These are phyloP conservation scores for Drechmeria coniospora DNA, from an alignment of 2,329 filamentous ascomycete genomes.

Conservation along the genomic window DNA sequence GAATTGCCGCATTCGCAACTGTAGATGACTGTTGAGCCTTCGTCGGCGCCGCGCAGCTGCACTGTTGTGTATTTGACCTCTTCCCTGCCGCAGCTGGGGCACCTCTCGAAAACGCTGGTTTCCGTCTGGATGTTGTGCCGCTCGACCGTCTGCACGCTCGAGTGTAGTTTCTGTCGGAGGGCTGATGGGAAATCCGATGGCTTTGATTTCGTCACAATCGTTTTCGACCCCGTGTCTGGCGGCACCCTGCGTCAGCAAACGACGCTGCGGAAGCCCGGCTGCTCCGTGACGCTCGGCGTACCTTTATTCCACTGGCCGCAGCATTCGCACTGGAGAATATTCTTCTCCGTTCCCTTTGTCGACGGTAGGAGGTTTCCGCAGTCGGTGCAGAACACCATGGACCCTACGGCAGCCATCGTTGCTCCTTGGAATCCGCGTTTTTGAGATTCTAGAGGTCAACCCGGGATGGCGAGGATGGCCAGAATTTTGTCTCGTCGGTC, in stretches of 20 bases:
- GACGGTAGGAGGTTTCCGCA: conserved; percentile 82
- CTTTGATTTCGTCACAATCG: conserved; percentile 71
- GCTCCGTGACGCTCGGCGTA: no score
- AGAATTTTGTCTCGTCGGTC: conserved; percentile 1
- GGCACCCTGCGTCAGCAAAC: conserved; percentile 17
- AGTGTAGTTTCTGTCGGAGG: conserved; percentile 67
- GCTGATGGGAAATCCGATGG: conserved; percentile 79
- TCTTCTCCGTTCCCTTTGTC: conserved; percentile 61
- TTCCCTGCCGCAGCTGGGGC: conserved; percentile 64
- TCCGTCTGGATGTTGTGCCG: conserved; percentile 64
- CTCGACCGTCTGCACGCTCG: conserved; percentile 70
- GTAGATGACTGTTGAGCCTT: conserved; percentile 87
- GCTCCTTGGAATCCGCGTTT: conserved; percentile 1
- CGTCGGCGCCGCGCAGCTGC: conserved; percentile 83
- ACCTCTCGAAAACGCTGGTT: conserved; percentile 51
- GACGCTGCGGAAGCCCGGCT: conserved; percentile 22
- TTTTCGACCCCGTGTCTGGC: conserved; percentile 58
- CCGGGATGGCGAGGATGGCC: neutral
- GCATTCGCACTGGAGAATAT: conserved; percentile 66
- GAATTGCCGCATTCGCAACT: conserved; percentile 75
- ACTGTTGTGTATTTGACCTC: conserved; percentile 76
- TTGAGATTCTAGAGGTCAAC: neutral
- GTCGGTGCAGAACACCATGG: conserved; percentile 81
- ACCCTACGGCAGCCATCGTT: conserved; percentile 74
- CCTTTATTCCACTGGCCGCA: conserved; percentile 78